Evolutionary conservation across 2,329 filamentous ascomycete genomes (phyloP).

Genomic region (Aspergillus tanneri): DNA sequence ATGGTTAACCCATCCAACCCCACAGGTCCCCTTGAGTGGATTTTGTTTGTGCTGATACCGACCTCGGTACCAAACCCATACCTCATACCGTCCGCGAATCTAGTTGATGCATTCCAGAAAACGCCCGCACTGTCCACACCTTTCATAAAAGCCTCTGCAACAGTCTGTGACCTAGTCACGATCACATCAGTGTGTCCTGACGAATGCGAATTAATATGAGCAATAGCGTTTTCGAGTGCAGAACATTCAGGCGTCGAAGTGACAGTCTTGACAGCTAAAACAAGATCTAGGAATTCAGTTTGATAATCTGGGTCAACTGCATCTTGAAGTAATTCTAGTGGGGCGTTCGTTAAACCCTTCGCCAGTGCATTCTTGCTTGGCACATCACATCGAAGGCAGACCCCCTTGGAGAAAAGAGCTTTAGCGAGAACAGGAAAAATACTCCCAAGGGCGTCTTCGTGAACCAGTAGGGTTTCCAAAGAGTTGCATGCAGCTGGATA

Average conservation of each 20-base stretch:
- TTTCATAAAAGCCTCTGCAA: conserved; percentile 79
- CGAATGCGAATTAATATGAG: conserved; percentile 87
- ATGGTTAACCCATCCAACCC: conserved; percentile 93
- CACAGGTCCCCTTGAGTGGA: conserved; percentile 89
- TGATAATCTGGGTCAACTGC: conserved; percentile 71
- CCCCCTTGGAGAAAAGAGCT: conserved; percentile 72
- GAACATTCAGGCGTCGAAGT: conserved; percentile 22
- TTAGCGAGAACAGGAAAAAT: conserved; percentile 70
- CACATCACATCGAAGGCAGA: conserved; percentile 77
- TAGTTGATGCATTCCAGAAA: conserved; percentile 94
- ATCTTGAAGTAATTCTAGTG: conserved; percentile 58
- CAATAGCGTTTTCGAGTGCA: conserved; percentile 67
- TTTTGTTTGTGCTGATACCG: conserved; percentile 98
- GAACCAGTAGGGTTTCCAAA: conserved; percentile 85
- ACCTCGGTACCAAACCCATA: conserved; percentile 98
- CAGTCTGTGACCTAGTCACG: conserved; percentile 65
- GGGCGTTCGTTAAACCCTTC: conserved; percentile 44
- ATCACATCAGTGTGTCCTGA: conserved; percentile 95
- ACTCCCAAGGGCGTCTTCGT: conserved; percentile 66
- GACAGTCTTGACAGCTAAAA: conserved; percentile 80
- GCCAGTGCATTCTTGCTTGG: conserved; percentile 64
- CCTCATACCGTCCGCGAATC: conserved; percentile 94
- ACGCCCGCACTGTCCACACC: conserved; percentile 85
- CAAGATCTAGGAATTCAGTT: conserved; percentile 86
- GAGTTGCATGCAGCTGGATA: conserved; percentile 96